Percentiles rank a stretch among this genome's conserved stretches.
Conservation (phyloP, 2,329 filamentous ascomycete species). For the Diaporthe longicolla region DNA sequence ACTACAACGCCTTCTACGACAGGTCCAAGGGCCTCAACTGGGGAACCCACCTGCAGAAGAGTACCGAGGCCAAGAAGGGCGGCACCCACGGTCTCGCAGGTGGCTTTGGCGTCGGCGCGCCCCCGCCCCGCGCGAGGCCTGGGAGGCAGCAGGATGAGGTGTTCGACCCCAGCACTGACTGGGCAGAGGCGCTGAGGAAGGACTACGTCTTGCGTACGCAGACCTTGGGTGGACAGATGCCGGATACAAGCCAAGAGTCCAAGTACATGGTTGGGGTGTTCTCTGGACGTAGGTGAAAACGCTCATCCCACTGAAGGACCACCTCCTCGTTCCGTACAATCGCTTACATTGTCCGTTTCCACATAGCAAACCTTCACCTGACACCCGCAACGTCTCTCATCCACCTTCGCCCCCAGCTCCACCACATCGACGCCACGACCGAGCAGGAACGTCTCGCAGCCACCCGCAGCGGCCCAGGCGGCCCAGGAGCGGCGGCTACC, state of each 20-base stretch:
- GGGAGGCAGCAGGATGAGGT: slow-evolving; percentile 46
- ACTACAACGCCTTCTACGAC: slow-evolving; percentile 82
- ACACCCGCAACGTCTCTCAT: slow-evolving; percentile 87
- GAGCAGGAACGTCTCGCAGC: slow-evolving; percentile 75
- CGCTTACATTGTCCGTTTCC: not conserved
- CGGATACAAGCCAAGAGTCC: slow-evolving; percentile 73
- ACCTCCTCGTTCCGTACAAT: not conserved
- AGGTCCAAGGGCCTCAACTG: slow-evolving; percentile 85
- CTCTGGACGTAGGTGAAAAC: slow-evolving; percentile 71
- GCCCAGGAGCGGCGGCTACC: slow-evolving; percentile 48
- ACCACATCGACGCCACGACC: slow-evolving; percentile 88
- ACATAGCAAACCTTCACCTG: slow-evolving; percentile 84
- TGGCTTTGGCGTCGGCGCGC: slow-evolving; percentile 76
- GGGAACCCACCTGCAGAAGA: slow-evolving; percentile 80
- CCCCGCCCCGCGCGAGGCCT: slow-evolving; percentile 52
- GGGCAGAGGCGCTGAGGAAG: slow-evolving; percentile 76
- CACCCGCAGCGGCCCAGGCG: slow-evolving; percentile 55
- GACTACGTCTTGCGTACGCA: slow-evolving; percentile 83
- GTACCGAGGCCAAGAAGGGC: slow-evolving; percentile 69
- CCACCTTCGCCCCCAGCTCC: slow-evolving; percentile 90
- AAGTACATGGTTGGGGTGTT: slow-evolving; percentile 97
- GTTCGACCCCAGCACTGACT: slow-evolving; percentile 66
- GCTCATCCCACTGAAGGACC: not conserved
- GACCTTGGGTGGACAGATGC: slow-evolving; percentile 87
- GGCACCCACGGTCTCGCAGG: slow-evolving; percentile 80